A percentile compares a stretch with the other conserved stretches of the same genome.
phyloP scores from a whole-genome alignment of 2,329 filamentous ascomycete genomes.

The Mycosphaerella sp. region DNA sequence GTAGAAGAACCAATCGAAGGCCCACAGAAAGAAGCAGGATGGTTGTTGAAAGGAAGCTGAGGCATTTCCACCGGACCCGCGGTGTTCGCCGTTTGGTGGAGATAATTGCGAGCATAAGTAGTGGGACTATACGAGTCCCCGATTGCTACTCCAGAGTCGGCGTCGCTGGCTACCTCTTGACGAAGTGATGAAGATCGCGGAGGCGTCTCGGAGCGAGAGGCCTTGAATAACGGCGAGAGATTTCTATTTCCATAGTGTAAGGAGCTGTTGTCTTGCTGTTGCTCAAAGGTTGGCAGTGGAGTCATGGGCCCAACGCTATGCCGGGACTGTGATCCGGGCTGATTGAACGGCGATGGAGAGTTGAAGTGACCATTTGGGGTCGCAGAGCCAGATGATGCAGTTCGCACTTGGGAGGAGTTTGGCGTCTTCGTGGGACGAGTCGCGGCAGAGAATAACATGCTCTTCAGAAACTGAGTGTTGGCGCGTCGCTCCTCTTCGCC shows the following conservation, averaged over 20 bases:
- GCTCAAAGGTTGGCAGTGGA: conserved; percentile 23
- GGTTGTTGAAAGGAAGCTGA: conserved; percentile 16
- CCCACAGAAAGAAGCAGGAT: conserved; percentile 7
- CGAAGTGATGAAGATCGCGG: conserved; percentile 40
- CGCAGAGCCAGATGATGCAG: conserved; percentile 18
- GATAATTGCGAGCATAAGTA: conserved; percentile 29
- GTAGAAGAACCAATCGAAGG: conserved; percentile 9
- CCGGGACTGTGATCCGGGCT: conserved; percentile 15
- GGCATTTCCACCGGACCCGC: conserved; percentile 19
- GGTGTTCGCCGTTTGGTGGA: conserved; percentile 30
- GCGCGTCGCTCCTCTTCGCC: conserved; percentile 47
- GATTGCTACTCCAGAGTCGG: conserved; percentile 13
- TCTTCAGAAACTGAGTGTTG: conserved; percentile 41
- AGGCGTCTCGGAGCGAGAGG: conserved; percentile 39
- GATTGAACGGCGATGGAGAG: conserved; percentile 38
- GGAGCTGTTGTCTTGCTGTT: conserved; percentile 25
- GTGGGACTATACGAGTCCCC: conserved; percentile 20
- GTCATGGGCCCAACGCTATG: conserved; percentile 26
- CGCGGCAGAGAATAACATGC: conserved; percentile 36
- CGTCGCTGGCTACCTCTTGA: conserved; percentile 34
- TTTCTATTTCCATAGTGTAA: conserved; percentile 43
- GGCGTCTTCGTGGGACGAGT: conserved; percentile 17
- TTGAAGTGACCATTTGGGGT: conserved; percentile 16
- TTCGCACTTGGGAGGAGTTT: conserved; percentile 15
- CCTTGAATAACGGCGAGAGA: conserved; percentile 46